A percentile compares a stretch with the other conserved stretches of the same genome.
These are phyloP conservation scores for Pisolithus microcarpus DNA, from an alignment of 768 basidiomycete species.

Conservation along the genomic window DNA sequence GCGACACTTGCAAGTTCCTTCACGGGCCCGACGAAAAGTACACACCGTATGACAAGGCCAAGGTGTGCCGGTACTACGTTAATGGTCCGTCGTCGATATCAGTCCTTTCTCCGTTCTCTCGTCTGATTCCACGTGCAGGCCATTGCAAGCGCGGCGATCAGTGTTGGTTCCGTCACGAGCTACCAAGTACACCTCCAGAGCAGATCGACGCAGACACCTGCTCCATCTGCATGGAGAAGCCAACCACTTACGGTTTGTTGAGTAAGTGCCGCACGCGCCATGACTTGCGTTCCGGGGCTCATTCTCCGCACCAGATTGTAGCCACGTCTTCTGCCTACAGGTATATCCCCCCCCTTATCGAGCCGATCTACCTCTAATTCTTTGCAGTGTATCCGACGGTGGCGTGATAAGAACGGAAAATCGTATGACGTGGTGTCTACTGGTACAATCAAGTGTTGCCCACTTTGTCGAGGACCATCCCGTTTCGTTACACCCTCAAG, in stretches of 20 bases:
- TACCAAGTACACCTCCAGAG: constrained; percentile 13
- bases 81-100: constrained; percentile 34
- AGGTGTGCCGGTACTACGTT: constrained; percentile 60
- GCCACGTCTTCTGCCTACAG: constrained; percentile 69
- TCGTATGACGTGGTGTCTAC: constrained; percentile 44
- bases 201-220: constrained; percentile 45
- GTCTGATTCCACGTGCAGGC: constrained; percentile 33
- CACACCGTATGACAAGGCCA: constrained; percentile 65
- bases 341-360: constrained; percentile 27
- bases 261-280: constrained; percentile 32
- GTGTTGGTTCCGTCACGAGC: constrained; percentile 71
- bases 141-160: constrained; percentile 61
- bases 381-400: constrained; percentile 66
- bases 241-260: constrained; percentile 60
- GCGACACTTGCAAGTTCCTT: constrained; percentile 67
- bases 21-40: constrained; percentile 48
- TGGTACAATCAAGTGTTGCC: constrained; percentile 67
- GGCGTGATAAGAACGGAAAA: constrained; percentile 60
- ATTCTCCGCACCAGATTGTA: constrained; percentile 50
- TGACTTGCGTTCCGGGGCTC: constrained; percentile 1
- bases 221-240: constrained; percentile 73
- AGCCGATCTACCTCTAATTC: constrained; percentile 4
- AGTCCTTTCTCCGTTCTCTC: neutral
- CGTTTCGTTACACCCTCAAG: constrained; percentile 70
- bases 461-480: constrained; percentile 64